Evolutionary conservation across 192 early-diverging fungal genomes (phyloP).

Genomic region (Helicostylum pulchrum): DNA sequence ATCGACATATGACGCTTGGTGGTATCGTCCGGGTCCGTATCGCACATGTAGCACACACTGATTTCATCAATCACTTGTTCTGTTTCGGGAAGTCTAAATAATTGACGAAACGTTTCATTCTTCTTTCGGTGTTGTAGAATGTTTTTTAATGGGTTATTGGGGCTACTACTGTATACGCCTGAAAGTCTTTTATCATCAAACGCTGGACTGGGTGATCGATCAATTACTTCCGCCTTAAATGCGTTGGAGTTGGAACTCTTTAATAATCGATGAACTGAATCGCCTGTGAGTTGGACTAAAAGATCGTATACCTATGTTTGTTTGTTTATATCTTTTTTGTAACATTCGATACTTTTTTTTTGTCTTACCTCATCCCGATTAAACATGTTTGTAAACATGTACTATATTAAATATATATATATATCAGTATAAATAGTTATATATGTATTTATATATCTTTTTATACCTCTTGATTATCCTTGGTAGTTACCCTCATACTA

Average conservation of each 20-base stretch:
- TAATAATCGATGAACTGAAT: slow-evolving; percentile 85
- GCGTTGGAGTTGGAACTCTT: slow-evolving; percentile 46
- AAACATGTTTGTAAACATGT: slow-evolving; percentile 93
- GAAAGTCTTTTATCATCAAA: too few relatives aligned
- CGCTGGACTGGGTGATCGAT: slow-evolving; percentile 27
- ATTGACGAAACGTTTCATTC: slow-evolving; percentile 69
- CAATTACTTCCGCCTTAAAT: background rate
- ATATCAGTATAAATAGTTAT: background rate
- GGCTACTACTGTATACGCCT: slow-evolving; percentile 33
- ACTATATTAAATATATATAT: slow-evolving; percentile 34
- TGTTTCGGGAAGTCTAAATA: slow-evolving; percentile 73
- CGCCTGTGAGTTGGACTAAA: slow-evolving; percentile 81
- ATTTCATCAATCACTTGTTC: slow-evolving; percentile 72
- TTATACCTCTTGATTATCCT: slow-evolving; percentile 71
- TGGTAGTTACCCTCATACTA: slow-evolving; percentile 80
- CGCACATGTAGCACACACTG: slow-evolving; percentile 22
- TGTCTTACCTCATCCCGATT: slow-evolving; percentile 76
- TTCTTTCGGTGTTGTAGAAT: slow-evolving; percentile 70
- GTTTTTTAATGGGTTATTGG: slow-evolving; percentile 57
- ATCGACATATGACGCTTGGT: background rate
- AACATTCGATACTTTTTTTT: background rate
- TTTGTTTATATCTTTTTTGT: background rate
- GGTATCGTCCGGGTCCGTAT: background rate
- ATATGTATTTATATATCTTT: slow-evolving; percentile 6
- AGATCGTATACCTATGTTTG: slow-evolving; percentile 73